Base-by-base conservation (phyloP, 1,139 yeast genomes). In the Suhomyces choctaworum region DNA sequence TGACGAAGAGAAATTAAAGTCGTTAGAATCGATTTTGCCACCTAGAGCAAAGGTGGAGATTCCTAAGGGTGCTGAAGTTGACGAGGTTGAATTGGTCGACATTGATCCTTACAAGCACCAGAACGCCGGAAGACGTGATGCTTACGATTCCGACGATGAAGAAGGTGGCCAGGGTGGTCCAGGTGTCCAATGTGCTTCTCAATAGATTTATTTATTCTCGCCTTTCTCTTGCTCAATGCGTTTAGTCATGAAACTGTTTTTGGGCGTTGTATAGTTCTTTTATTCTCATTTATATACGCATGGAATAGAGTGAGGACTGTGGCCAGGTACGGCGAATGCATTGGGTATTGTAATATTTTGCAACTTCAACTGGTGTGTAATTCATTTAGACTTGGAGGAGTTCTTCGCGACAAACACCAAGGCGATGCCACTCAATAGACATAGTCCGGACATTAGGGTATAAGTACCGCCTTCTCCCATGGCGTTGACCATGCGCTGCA, bases 171-270 rank as follows among this genome's bases (percentile, higher is more conserved):
- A 61, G 41, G 82, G 76, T 41, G 82, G 79, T 42, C 85, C 82
- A 47, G 90, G 90, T 63, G 94, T 84, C 45, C 94, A 84, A 73
- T 84, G 94, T 79, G 90, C 90, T 50, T 81, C 88, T 54, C 94
- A 84, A 70, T 84, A 72, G 63, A 47, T 44, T 28, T 33, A 37
- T 33, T 15, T 33, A 37, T 25, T 30, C 29, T 15, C 13, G 25
- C 24, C 15, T 16, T 21, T 19, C 20, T 25, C 19, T 23, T 12
- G 29, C 10, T 28, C 28, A 8, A 17, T 17, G 6, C 20, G 20
- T 17, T 17, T 17, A 19, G 12, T 28, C 16, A 27, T 19, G 12
- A 28, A 23, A 22, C 19, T 29, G 17, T 22, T 32, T 17, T 28
- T 33, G 36, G 36, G 36, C 28, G 22, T 32, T 23, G 25, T 28